phyloP scores from a whole-genome alignment of 164 flowering plant species.

The Umbellularia californica region DNA sequence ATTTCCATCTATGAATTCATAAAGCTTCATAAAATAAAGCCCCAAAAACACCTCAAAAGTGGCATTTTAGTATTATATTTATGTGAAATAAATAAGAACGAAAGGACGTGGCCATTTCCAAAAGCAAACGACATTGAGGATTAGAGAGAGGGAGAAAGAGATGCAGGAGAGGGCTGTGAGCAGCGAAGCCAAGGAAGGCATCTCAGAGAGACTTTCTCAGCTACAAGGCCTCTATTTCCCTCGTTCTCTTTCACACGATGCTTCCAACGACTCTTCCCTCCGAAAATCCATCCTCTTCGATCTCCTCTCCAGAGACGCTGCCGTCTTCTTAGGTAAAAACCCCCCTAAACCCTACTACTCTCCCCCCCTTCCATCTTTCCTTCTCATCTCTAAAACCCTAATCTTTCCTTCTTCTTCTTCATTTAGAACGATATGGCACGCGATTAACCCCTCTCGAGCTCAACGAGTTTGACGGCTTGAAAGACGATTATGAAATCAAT shows the following conservation, averaged over 20 bases:
- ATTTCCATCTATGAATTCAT: no score
- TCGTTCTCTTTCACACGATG: constrained; percentile 38
- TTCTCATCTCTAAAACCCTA: neutral
- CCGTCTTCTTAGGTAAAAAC: constrained; percentile 74
- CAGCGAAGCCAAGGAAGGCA: constrained; percentile 43
- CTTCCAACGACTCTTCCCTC: constrained; percentile 34
- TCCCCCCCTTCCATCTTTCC: neutral
- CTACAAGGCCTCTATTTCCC: constrained; percentile 82
- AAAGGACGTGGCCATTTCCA: no score
- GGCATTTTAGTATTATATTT: no score
- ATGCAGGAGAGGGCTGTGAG: constrained; percentile 16
- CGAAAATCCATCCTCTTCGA: constrained; percentile 67
- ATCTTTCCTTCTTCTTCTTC: neutral
- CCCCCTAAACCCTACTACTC: neutral
- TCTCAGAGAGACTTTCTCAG: constrained; percentile 61
- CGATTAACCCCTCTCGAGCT: constrained; percentile 59
- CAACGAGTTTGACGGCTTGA: constrained; percentile 49
- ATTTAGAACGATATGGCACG: constrained; percentile 73
- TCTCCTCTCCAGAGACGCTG: constrained; percentile 72
- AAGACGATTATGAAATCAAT: constrained; percentile 68
- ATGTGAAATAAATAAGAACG: no score
- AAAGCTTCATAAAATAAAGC: no score
- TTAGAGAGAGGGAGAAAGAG: neutral
- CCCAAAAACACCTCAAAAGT: no score
- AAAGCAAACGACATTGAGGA: no score